A percentile compares a stretch with the other conserved stretches of the same genome.
These are phyloP conservation scores for Sarcocystis neurona DNA, from an alignment of 169 alveolate species.

Conservation along the genomic window DNA sequence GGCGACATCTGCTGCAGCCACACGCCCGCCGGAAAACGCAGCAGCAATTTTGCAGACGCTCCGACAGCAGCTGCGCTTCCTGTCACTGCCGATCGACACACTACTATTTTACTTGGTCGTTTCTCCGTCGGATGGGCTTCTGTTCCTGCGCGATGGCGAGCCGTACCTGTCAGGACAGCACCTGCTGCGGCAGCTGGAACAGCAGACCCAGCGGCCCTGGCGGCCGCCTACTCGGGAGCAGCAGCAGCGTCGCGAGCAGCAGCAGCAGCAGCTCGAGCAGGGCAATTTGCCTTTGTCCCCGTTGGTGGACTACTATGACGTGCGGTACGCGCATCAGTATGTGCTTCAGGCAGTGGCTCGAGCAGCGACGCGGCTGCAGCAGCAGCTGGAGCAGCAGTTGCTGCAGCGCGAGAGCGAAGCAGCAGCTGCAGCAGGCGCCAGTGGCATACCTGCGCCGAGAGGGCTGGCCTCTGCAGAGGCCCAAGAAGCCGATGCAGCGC, in stretches of 20 bases:
- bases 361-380: neutral
- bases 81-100: neutral
- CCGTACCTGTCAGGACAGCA: neutral
- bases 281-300: neutral
- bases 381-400: neutral
- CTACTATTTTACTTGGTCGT: constrained; percentile 5
- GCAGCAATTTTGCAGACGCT: neutral
- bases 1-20: neutral
- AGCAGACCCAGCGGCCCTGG: neutral
- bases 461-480: neutral
- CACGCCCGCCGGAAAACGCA: neutral
- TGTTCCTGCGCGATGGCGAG: constrained; percentile 6
- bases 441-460: neutral
- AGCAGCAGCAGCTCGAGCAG: no score
- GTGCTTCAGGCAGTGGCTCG: neutral
- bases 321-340: constrained; percentile 8
- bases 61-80: neutral
- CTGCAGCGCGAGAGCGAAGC: neutral
- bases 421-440: neutral
- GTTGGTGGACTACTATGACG: neutral
- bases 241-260: no score
- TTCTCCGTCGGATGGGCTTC: neutral
- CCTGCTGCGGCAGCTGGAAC: neutral
- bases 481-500: neutral
- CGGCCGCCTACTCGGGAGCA: neutral